Conservation (phyloP, 331 rosid genomes). For the Stylosanthes scabra region DNA sequence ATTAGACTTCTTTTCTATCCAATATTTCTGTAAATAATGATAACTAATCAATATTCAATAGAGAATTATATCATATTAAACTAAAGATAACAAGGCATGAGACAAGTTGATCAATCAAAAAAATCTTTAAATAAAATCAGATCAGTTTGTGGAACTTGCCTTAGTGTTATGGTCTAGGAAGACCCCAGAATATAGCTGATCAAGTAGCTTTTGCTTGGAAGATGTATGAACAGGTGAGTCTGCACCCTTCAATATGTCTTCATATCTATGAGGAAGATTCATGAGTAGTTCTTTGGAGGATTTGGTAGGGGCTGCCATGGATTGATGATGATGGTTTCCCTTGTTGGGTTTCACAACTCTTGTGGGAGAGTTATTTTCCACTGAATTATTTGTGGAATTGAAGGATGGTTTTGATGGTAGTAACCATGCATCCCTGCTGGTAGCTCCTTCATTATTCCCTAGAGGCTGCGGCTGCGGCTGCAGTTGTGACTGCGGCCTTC, state of each 20-base stretch:
- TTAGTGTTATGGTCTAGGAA: constrained; percentile 52
- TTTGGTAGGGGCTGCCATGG: background rate
- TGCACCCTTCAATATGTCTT: constrained; percentile 52
- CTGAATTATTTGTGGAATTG: background rate
- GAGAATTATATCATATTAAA: too few species aligned
- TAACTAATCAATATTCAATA: background rate
- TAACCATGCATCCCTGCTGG: constrained; percentile 24
- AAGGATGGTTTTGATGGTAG: constrained; percentile 14
- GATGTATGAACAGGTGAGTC: constrained; percentile 45
- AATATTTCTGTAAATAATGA: constrained; percentile 55
- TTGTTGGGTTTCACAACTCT: constrained; percentile 9
- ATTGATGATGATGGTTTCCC: background rate
- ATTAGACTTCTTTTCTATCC: constrained; percentile 62
- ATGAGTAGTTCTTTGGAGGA: constrained; percentile 6
- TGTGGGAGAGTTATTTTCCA: background rate
- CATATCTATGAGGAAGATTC: constrained; percentile 38
- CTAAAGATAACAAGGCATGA: background rate
- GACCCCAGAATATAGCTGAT: constrained; percentile 52
- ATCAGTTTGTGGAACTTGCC: constrained; percentile 44
- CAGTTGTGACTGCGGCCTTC: background rate
- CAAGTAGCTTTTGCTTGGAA: constrained; percentile 36
- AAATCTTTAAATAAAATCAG: background rate
- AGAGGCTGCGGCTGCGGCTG: background rate
- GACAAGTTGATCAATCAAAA: background rate
- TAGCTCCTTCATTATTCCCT: constrained; percentile 24